Conservation (phyloP, 192 early-diverging fungal species). For the Backusella australiensis region DNA sequence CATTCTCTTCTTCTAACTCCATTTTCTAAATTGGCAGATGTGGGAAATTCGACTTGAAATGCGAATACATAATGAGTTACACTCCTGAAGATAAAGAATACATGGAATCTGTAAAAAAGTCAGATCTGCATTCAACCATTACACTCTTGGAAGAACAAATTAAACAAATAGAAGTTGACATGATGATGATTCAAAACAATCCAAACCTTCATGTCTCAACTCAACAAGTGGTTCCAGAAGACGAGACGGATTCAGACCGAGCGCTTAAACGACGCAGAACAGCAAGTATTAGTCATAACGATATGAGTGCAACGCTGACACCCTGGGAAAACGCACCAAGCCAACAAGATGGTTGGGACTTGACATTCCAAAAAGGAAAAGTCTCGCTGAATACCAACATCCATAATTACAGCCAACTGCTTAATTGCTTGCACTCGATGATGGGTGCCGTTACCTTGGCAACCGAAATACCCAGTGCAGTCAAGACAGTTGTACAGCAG, state of each 20-base stretch:
- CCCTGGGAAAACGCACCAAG: neutral
- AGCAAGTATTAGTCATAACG: neutral
- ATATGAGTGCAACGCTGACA: neutral
- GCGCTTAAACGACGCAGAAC: neutral
- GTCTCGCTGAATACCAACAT: constrained; percentile 9
- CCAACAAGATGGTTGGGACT: neutral
- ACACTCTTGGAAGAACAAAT: neutral
- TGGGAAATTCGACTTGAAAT: neutral
- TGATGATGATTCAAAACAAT: neutral
- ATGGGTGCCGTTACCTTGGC: neutral
- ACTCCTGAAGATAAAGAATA: neutral
- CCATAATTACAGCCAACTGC: neutral
- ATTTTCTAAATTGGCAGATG: neutral
- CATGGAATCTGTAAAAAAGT: neutral
- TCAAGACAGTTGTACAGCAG: neutral
- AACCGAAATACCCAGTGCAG: neutral
- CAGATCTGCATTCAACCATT: neutral
- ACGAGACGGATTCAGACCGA: neutral
- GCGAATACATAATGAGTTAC: neutral
- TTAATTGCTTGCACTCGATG: neutral
- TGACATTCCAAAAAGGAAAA: constrained; percentile 12
- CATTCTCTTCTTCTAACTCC: neutral
- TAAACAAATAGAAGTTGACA: neutral
- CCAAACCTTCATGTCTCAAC: neutral
- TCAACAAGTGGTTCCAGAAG: neutral